Conservation (phyloP, 768 basidiomycete species). For the Pluteus cervinus region DNA sequence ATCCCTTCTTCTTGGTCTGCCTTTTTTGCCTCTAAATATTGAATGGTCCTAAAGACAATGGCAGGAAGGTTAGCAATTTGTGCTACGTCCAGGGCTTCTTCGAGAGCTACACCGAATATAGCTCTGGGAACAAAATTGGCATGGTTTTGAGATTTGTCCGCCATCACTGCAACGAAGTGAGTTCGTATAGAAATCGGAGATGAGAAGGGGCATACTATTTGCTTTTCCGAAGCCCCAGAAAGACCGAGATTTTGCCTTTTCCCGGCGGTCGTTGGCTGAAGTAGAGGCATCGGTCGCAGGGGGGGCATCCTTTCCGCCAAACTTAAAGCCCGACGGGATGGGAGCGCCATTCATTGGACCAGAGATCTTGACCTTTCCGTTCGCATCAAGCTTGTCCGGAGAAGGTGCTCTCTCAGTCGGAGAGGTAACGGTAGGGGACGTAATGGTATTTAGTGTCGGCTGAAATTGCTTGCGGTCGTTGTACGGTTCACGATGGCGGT, state of each 20-base stretch:
- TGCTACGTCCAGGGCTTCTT: conserved; percentile 84
- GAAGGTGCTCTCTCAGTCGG: conserved; percentile 47
- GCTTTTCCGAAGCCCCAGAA: conserved; percentile 91
- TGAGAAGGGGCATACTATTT: conserved; percentile 30
- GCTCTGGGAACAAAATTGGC: conserved; percentile 48
- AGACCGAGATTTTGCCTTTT: conserved; percentile 87
- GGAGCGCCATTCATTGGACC: conserved; percentile 81
- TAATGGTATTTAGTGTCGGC: conserved; percentile 44
- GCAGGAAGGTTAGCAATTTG: conserved; percentile 90
- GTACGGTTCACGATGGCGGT: conserved; percentile 42
- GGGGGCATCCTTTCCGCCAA: conserved; percentile 66
- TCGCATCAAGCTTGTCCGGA: conserved; percentile 48
- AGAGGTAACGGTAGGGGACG: too few species aligned
- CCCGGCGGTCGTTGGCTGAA: conserved; percentile 60
- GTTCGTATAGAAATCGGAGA: too few species aligned
- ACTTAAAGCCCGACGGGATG: conserved; percentile 87
- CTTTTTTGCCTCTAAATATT: conserved; percentile 90
- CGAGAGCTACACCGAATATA: conserved; percentile 85
- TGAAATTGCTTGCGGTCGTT: conserved; percentile 61
- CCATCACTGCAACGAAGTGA: too few species aligned
- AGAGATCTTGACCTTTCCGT: conserved; percentile 79
- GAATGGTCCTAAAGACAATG: conserved; percentile 91
- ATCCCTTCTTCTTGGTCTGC: conserved; percentile 98
- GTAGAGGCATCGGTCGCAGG: conserved; percentile 31
- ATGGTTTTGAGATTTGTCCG: too few species aligned